phyloP scores from a whole-genome alignment of 257 asterid species.

The Solanum corneliomulleri region DNA sequence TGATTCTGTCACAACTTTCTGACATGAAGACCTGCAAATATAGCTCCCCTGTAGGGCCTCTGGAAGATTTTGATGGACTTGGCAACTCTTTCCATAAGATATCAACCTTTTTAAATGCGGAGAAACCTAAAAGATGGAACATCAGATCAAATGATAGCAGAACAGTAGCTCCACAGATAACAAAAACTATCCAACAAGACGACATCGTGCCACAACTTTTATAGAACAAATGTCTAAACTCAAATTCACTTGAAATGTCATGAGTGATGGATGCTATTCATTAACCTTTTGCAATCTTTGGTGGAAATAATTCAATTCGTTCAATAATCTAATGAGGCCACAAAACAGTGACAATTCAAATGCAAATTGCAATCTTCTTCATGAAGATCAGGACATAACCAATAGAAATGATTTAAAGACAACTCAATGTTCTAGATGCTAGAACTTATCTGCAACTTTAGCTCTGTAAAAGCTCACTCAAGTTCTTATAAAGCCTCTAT shows the following conservation, averaged over 20 bases:
- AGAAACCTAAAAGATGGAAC: conserved; percentile 26
- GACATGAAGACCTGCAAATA: conserved; percentile 61
- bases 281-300: neutral
- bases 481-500: neutral
- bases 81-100: conserved; percentile 72
- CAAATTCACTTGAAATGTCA: neutral
- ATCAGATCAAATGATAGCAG: neutral
- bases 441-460: neutral
- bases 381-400: neutral
- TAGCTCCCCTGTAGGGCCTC: conserved; percentile 37
- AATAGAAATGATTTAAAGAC: neutral
- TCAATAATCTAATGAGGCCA: neutral
- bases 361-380: neutral
- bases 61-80: conserved; percentile 18
- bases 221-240: neutral
- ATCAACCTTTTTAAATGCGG: conserved; percentile 72
- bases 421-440: neutral
- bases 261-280: neutral
- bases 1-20: conserved; percentile 41
- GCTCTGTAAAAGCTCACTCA: neutral
- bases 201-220: neutral
- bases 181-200: neutral
- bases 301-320: neutral
- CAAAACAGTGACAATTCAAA: neutral
- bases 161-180: neutral